phyloP scores from a whole-genome alignment of 1,284 basidiomycete species.

The Trametes polyzona region DNA sequence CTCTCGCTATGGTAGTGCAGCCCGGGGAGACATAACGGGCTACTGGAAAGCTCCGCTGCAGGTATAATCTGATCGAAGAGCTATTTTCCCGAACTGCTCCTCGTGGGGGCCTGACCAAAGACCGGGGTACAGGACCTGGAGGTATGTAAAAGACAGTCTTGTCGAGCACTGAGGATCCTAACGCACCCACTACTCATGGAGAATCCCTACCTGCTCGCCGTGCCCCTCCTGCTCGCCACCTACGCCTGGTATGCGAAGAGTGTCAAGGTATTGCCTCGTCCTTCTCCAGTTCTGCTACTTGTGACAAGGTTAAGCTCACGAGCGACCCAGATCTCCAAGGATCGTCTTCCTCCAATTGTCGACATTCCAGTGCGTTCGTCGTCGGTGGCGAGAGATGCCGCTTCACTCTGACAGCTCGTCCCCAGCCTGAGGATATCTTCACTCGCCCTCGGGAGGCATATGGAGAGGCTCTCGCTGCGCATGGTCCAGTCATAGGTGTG shows the following conservation, averaged over 20 bases:
- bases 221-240: slow-evolving; percentile 13
- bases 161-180: not conserved
- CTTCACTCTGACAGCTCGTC: not conserved
- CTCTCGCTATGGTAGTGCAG: no score
- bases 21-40: no score
- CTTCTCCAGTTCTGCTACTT: not conserved
- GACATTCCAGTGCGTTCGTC: slow-evolving; percentile 19
- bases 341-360: slow-evolving; percentile 25
- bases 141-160: slow-evolving; percentile 2
- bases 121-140: not conserved
- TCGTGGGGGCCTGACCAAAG: no score
- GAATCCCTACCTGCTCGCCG: slow-evolving; percentile 21
- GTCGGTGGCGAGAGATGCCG: no score
- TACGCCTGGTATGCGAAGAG: slow-evolving; percentile 17
- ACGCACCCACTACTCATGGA: slow-evolving; percentile 19
- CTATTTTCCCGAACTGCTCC: no score
- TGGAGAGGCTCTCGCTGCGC: slow-evolving; percentile 33
- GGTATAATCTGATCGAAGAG: not conserved
- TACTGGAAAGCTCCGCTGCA: no score
- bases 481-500: slow-evolving; percentile 40
- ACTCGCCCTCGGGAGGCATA: slow-evolving; percentile 37
- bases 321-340: slow-evolving; percentile 15
- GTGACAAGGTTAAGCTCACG: not conserved
- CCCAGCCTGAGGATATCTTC: slow-evolving; percentile 36
- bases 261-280: slow-evolving; percentile 1